Conservation (phyloP, 345 rosid species). For the Psidium guajava region DNA sequence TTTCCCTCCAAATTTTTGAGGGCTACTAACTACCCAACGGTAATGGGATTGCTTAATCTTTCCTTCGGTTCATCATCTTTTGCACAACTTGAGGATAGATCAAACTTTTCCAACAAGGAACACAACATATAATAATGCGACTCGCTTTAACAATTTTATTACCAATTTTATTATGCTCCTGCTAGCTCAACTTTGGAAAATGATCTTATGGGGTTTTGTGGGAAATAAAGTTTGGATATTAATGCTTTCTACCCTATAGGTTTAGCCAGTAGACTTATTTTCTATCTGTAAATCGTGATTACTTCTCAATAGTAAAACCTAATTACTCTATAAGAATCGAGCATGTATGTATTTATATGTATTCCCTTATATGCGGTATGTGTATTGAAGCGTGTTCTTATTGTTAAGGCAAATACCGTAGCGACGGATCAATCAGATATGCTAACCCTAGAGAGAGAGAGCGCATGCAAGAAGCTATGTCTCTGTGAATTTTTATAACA, state of each 20-base stretch:
- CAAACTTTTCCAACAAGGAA: background rate
- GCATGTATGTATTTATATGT: too few species aligned
- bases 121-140: background rate
- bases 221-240: background rate
- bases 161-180: background rate
- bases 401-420: background rate
- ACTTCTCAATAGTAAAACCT: background rate
- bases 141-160: background rate
- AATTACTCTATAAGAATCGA: background rate
- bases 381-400: background rate
- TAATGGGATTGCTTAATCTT: background rate
- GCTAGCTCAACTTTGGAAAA: background rate
- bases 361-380: background rate
- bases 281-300: too few species aligned
- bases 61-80: background rate
- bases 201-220: background rate
- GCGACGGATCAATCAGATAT: background rate
- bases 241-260: background rate
- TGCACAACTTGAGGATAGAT: background rate
- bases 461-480: background rate
- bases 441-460: background rate
- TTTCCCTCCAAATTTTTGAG: slow-evolving; percentile 18
- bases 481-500: background rate
- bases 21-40: background rate
- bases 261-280: background rate